A percentile compares a stretch with the other conserved stretches of the same genome.
These are phyloP conservation scores for Botrytis sinoallii DNA, from an alignment of 2,329 filamentous ascomycete species.

Conservation along the genomic window DNA sequence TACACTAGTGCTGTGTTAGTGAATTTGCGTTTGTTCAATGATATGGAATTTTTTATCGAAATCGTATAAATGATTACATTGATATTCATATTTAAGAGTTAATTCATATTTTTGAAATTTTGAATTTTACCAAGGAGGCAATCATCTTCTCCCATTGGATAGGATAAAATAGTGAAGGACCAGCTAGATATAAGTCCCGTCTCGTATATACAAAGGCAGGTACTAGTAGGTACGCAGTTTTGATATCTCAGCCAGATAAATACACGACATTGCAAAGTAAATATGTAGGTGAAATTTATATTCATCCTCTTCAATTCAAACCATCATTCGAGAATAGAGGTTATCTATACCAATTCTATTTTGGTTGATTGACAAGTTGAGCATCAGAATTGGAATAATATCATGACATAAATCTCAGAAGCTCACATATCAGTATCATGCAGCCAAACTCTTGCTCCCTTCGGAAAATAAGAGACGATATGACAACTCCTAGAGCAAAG, in stretches of 20 bases:
- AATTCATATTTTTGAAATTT: neutral
- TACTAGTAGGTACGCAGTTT: neutral
- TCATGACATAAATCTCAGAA: conserved; percentile 2
- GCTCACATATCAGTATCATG: conserved; percentile 21
- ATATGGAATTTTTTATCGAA: neutral
- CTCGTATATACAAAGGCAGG: neutral
- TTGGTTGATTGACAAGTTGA: neutral
- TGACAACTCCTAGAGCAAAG: conserved; percentile 23
- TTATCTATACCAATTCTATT: neutral
- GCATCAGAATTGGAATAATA: neutral
- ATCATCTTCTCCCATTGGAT: neutral
- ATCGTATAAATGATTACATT: neutral
- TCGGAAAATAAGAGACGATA: conserved; percentile 32
- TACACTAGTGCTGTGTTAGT: neutral
- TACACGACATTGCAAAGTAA: neutral
- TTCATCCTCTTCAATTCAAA: neutral
- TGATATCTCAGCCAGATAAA: neutral
- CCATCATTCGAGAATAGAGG: neutral
- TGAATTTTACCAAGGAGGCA: neutral
- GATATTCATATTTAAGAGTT: neutral
- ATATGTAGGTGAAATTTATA: neutral
- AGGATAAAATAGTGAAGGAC: neutral
- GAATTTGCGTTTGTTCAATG: neutral
- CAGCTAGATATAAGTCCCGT: neutral
- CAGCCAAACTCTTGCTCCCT: conserved; percentile 31